These are phyloP conservation scores for Ehretia macrophylla DNA, from an alignment of 257 asterid species.

Conservation along the genomic window DNA sequence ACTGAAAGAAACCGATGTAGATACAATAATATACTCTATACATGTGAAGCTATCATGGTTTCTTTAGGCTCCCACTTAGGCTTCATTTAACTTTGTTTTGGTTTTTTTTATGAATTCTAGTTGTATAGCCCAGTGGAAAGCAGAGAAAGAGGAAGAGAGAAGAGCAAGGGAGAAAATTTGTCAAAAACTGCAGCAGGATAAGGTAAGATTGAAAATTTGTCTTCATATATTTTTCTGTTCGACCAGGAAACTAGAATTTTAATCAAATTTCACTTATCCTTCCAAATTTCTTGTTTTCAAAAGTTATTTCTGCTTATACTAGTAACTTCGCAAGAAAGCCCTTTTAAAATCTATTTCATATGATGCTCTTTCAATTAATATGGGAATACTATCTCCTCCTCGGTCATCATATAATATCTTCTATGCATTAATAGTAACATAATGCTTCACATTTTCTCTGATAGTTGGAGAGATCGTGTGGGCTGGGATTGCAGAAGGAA, in stretches of 20 bases:
- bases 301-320: too few species aligned
- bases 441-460: not conserved
- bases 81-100: not conserved
- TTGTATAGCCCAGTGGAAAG: constrained; percentile 37
- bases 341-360: too few species aligned
- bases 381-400: too few species aligned
- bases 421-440: not conserved
- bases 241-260: not conserved
- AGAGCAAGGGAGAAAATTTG: constrained; percentile 58
- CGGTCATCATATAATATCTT: too few species aligned
- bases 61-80: not conserved
- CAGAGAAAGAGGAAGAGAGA: constrained; percentile 63
- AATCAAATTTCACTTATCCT: not conserved
- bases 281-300: too few species aligned
- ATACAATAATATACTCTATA: not conserved
- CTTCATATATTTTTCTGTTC: not conserved
- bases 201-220: constrained; percentile 34
- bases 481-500: constrained; percentile 32
- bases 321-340: too few species aligned
- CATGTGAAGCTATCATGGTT: not conserved
- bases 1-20: constrained; percentile 56
- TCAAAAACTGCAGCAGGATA: constrained; percentile 70
- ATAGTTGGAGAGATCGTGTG: constrained; percentile 50
- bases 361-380: too few species aligned
- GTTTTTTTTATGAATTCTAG: constrained; percentile 24